Evolutionary conservation across 768 basidiomycete species (phyloP).

Genomic region (Serendipita sp.): DNA sequence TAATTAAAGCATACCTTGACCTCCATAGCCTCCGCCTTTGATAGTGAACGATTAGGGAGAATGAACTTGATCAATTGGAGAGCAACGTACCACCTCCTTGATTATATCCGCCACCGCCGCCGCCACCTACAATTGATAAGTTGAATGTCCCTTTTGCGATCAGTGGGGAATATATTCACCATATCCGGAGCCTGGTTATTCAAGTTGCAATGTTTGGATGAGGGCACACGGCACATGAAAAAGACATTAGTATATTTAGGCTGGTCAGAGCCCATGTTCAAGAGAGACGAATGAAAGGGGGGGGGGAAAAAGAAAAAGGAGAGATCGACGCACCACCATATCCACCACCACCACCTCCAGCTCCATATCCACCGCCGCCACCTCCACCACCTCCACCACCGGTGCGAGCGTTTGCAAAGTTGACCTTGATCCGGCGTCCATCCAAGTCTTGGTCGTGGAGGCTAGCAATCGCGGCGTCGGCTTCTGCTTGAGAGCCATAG

Average conservation of each 20-base stretch:
- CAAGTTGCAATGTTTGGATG: too few relatives aligned
- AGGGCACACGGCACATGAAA: background rate
- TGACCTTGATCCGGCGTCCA: conserved; percentile 78
- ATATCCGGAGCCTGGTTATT: too few relatives aligned
- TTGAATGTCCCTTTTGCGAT: too few relatives aligned
- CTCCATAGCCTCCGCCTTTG: too few relatives aligned
- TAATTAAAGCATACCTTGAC: too few relatives aligned
- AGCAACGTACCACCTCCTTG: conserved; percentile 5
- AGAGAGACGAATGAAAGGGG: background rate
- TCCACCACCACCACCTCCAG: conserved; percentile 13
- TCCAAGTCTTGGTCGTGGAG: conserved; percentile 89
- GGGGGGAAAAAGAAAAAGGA: background rate
- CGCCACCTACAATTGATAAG: background rate
- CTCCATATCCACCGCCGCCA: conserved; percentile 14
- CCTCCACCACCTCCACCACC: conserved; percentile 39
- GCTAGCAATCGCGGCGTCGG: conserved; percentile 53
- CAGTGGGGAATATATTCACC: too few relatives aligned
- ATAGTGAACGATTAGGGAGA: too few relatives aligned
- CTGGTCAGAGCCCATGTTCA: background rate
- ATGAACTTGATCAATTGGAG: too few relatives aligned
- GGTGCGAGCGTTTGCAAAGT: conserved; percentile 58
- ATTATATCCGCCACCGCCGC: conserved; percentile 17
- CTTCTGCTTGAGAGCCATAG: conserved; percentile 33
- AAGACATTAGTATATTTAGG: conserved; percentile 10
- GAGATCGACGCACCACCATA: conserved; percentile 9